Conservation (phyloP, 805 yeast genomes). For the Barnettozyma wickerhamii region DNA sequence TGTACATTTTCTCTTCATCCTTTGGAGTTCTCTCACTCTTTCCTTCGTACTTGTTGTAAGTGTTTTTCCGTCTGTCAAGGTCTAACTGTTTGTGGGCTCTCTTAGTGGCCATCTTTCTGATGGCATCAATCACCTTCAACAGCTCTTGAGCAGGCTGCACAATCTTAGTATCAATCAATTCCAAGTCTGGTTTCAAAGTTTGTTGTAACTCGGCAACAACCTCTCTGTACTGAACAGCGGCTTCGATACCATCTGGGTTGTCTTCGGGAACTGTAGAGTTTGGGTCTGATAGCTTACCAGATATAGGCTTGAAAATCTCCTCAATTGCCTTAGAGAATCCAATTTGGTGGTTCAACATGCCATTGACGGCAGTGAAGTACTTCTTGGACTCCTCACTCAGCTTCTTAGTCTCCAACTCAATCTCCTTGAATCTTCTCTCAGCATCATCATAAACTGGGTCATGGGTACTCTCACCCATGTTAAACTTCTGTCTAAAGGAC, state of each 20-base stretch:
- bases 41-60: constrained; percentile 66
- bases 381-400: constrained; percentile 86
- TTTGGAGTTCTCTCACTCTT: constrained; percentile 82
- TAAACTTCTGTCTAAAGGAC: constrained; percentile 80
- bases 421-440: constrained; percentile 90
- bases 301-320: constrained; percentile 92
- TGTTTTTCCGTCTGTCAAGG: constrained; percentile 76
- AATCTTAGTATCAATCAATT: constrained; percentile 83
- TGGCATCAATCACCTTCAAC: constrained; percentile 71
- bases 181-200: constrained; percentile 87
- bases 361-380: constrained; percentile 87
- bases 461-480: constrained; percentile 74
- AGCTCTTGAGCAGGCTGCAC: constrained; percentile 91
- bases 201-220: constrained; percentile 84
- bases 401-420: constrained; percentile 85
- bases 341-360: constrained; percentile 89
- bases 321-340: constrained; percentile 95
- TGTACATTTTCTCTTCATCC: constrained; percentile 88
- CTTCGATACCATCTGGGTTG: constrained; percentile 94
- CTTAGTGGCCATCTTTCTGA: constrained; percentile 91
- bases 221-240: constrained; percentile 86
- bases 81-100: constrained; percentile 95
- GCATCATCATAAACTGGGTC: constrained; percentile 95
- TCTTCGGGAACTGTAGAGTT: constrained; percentile 84
- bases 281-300: constrained; percentile 90